Conservation (phyloP, 331 rosid species). For the Erythrophleum ivorense region DNA sequence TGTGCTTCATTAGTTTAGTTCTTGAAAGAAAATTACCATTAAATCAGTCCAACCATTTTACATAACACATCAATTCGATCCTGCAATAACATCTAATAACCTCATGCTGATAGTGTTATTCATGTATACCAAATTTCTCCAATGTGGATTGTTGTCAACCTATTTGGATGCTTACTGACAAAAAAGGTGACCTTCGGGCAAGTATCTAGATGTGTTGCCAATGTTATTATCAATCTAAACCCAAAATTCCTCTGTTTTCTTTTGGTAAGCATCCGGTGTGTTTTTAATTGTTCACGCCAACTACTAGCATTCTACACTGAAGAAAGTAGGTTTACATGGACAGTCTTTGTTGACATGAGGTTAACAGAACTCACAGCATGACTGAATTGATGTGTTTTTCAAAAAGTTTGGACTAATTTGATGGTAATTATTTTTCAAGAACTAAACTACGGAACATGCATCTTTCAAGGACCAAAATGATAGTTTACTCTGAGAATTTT, state of each 20-base stretch:
- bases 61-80: neutral
- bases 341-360: neutral
- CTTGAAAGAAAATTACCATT: neutral
- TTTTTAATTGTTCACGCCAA: neutral
- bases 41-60: neutral
- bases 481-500: neutral
- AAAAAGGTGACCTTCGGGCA: neutral
- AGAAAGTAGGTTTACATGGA: neutral
- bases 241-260: neutral
- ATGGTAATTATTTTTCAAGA: neutral
- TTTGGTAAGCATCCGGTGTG: neutral
- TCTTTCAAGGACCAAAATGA: neutral
- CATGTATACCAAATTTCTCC: neutral
- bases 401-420: neutral
- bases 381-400: neutral
- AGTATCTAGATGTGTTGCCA: neutral
- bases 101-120: neutral
- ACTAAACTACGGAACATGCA: neutral
- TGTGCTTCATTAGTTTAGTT: neutral
- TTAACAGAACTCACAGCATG: neutral
- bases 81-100: neutral
- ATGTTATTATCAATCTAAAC: neutral
- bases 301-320: no score
- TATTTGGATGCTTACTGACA: neutral
- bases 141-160: neutral